Conservation (phyloP, 2,329 filamentous ascomycete genomes). For the Penicillium palitans region DNA sequence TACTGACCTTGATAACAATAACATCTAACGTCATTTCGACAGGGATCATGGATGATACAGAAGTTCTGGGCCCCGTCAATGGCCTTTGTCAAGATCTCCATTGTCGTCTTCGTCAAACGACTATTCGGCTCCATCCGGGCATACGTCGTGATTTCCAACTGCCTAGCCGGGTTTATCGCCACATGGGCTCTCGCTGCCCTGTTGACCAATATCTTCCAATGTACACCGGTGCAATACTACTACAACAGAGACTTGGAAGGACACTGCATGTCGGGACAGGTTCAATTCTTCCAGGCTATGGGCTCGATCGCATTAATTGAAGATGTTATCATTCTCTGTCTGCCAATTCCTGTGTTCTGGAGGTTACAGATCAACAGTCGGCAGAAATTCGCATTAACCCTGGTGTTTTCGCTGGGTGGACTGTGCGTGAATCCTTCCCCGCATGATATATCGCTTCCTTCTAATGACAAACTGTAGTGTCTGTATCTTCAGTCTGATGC, state of each 20-base stretch:
- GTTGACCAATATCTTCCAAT: conserved; percentile 25
- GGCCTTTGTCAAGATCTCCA: conserved; percentile 23
- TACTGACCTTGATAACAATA: neutral
- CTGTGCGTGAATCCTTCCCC: neutral
- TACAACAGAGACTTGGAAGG: conserved; percentile 19
- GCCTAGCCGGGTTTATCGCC: conserved; percentile 6
- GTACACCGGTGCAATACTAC: conserved; percentile 22
- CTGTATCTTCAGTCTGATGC: conserved; percentile 1
- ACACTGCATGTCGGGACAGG: conserved; percentile 21
- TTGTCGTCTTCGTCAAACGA: conserved; percentile 19
- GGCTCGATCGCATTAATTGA: conserved; percentile 17
- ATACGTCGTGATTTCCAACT: conserved; percentile 1
- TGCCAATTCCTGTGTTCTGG: conserved; percentile 24
- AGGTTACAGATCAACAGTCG: conserved; percentile 10
- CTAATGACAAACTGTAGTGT: neutral
- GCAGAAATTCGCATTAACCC: neutral
- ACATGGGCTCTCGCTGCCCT: conserved; percentile 19
- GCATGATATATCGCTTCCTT: neutral
- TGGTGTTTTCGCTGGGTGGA: neutral
- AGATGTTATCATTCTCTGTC: conserved; percentile 21
- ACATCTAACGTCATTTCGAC: neutral
- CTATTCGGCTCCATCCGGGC: conserved; percentile 11
- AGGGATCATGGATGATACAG: conserved; percentile 18
- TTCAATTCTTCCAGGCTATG: conserved; percentile 17
- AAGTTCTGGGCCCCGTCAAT: conserved; percentile 23